Conservation (phyloP, 1,139 yeast genomes). For the Blastobotrys capitulatus region DNA sequence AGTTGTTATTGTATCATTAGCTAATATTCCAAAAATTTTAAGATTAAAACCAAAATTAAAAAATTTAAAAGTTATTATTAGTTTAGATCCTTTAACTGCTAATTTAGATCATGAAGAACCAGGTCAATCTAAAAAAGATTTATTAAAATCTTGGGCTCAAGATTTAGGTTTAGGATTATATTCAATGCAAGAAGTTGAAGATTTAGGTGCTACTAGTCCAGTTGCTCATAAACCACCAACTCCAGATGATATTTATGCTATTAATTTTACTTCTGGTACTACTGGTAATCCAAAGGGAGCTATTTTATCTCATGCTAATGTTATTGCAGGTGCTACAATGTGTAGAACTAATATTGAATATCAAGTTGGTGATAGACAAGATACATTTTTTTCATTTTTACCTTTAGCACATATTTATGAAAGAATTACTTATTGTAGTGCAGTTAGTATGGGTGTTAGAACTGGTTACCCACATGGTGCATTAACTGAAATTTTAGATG, state of each 20-base stretch:
- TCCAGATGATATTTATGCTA: constrained; percentile 53
- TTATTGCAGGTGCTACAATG: constrained; percentile 45
- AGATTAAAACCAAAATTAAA: constrained; percentile 36
- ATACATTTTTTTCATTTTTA: constrained; percentile 40
- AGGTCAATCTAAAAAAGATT: constrained; percentile 34
- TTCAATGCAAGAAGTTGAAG: constrained; percentile 49
- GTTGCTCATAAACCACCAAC: constrained; percentile 45
- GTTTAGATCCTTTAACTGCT: constrained; percentile 41
- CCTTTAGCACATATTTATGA: constrained; percentile 74
- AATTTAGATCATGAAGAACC: constrained; percentile 46
- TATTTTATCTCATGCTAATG: constrained; percentile 49
- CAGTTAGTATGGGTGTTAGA: constrained; percentile 30
- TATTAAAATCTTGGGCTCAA: constrained; percentile 33
- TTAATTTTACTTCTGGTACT: constrained; percentile 75
- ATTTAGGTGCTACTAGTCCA: constrained; percentile 48
- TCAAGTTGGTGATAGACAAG: constrained; percentile 23
- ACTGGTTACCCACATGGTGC: constrained; percentile 46
- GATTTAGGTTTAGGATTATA: constrained; percentile 37
- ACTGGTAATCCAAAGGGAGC: constrained; percentile 76
- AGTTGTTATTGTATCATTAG: constrained; percentile 46
- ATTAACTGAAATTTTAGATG: constrained; percentile 46
- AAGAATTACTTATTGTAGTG: constrained; percentile 29
- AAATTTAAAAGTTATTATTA: constrained; percentile 43
- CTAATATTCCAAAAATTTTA: constrained; percentile 42
- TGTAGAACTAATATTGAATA: constrained; percentile 24